A percentile compares a stretch with the other conserved stretches of the same genome.
phyloP scores from a whole-genome alignment of 495 filamentous ascomycete genomes.

The Astrothelium subdiscretum region DNA sequence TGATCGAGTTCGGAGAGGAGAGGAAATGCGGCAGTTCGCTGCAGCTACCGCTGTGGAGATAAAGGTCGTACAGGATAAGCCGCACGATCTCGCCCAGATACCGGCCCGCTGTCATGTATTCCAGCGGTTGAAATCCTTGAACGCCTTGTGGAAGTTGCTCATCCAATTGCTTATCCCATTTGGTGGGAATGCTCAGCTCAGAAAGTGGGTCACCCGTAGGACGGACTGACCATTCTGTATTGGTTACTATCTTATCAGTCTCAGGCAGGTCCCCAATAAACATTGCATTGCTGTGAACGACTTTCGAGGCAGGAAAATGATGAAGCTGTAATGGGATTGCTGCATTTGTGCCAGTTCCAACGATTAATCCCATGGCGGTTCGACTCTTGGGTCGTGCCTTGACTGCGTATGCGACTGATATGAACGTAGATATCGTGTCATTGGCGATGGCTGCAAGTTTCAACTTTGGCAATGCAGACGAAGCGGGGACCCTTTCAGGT shows the following conservation, averaged over 20 bases:
- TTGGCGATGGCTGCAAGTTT: slow-evolving; percentile 32
- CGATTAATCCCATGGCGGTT: slow-evolving; percentile 32
- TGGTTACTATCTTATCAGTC: slow-evolving; percentile 56
- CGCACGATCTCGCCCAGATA: slow-evolving; percentile 47
- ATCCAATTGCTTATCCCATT: slow-evolving; percentile 33
- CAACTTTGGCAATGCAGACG: slow-evolving; percentile 3
- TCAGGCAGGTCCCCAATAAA: slow-evolving; percentile 10
- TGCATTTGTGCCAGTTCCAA: slow-evolving; percentile 36
- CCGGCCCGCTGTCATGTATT: slow-evolving; percentile 41
- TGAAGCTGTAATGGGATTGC: slow-evolving; percentile 14
- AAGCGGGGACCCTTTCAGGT: not conserved
- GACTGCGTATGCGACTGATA: slow-evolving; percentile 29
- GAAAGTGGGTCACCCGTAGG: not conserved
- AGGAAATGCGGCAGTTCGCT: not conserved
- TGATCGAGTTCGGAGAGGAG: not conserved
- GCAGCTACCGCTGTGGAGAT: not conserved
- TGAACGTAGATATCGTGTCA: slow-evolving; percentile 29
- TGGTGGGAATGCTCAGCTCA: slow-evolving; percentile 31
- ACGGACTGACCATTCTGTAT: slow-evolving; percentile 57
- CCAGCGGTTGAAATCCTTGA: slow-evolving; percentile 35
- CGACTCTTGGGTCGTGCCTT: slow-evolving; percentile 16
- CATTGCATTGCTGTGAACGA: slow-evolving; percentile 31
- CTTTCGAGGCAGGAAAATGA: slow-evolving; percentile 17
- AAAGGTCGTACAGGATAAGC: slow-evolving; percentile 18
- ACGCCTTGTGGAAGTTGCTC: slow-evolving; percentile 15